Evolutionary conservation across 768 basidiomycete species (phyloP).

Genomic region (Agrocybe praecox): DNA sequence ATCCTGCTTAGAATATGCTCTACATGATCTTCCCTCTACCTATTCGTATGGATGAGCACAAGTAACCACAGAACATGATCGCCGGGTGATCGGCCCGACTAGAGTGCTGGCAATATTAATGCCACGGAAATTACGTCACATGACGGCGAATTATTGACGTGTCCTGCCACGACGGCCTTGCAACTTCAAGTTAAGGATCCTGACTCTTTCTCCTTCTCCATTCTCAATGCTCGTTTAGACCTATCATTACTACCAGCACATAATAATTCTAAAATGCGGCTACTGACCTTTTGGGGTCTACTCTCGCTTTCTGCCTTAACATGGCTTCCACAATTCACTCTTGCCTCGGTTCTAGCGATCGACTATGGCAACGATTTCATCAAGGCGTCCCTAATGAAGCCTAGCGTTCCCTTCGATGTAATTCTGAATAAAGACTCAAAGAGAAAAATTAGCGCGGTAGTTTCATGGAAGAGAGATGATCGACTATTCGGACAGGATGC

Average conservation of each 20-base stretch:
- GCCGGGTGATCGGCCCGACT: not conserved
- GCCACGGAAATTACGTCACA: not conserved
- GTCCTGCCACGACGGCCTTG: conserved; percentile 13
- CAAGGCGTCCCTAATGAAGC: conserved; percentile 94
- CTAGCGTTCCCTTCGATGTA: conserved; percentile 93
- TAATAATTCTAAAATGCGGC: conserved; percentile 36
- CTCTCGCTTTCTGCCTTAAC: conserved; percentile 38
- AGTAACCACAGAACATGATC: too few relatives aligned
- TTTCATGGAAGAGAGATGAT: conserved; percentile 92
- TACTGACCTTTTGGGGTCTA: conserved; percentile 37
- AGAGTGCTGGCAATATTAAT: not conserved
- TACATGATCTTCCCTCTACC: not conserved
- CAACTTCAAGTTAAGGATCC: conserved; percentile 2
- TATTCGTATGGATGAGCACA: too few relatives aligned
- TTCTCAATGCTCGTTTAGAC: conserved; percentile 25
- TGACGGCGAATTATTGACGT: conserved; percentile 11
- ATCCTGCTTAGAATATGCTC: not conserved
- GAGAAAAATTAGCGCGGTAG: conserved; percentile 88
- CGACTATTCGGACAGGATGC: conserved; percentile 90
- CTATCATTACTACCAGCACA: conserved; percentile 10
- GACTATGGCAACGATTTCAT: conserved; percentile 99
- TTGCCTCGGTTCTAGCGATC: conserved; percentile 87
- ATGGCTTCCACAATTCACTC: conserved; percentile 42
- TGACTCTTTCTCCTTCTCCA: not conserved
- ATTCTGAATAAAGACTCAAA: conserved; percentile 97